Percentiles rank a stretch among this genome's conserved stretches.
These are phyloP conservation scores for Kalmusia sp. DNA, from an alignment of 2,329 filamentous ascomycete genomes.

Conservation along the genomic window DNA sequence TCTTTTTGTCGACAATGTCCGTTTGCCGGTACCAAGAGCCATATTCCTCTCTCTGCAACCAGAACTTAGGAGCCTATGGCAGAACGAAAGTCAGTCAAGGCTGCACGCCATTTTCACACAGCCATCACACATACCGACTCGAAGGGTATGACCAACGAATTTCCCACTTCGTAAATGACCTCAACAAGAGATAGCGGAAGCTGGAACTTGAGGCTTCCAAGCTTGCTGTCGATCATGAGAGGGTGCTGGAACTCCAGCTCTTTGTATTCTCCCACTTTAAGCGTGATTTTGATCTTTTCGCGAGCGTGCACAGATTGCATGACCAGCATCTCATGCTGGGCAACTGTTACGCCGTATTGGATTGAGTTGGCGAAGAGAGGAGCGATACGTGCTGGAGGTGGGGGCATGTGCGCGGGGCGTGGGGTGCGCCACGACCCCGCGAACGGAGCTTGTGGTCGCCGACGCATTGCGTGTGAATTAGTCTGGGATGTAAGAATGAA, in stretches of 20 bases:
- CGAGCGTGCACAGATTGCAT: conserved; percentile 57
- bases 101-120: conserved; percentile 25
- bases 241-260: conserved; percentile 56
- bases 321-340: conserved; percentile 63
- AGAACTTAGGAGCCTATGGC: conserved; percentile 1
- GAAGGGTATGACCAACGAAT: conserved; percentile 43
- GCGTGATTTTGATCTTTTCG: conserved; percentile 40
- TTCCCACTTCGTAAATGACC: conserved; percentile 43
- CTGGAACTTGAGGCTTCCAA: conserved; percentile 49
- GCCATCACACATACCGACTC: conserved; percentile 21
- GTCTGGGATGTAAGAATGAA: no score
- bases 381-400: conserved; percentile 30
- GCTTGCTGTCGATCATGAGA: conserved; percentile 25
- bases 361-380: conserved; percentile 52
- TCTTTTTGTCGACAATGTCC: conserved; percentile 60
- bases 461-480: neutral
- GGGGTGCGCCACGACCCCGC: conserved; percentile 21
- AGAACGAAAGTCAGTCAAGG: conserved; percentile 48
- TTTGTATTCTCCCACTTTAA: conserved; percentile 52
- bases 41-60: conserved; percentile 46
- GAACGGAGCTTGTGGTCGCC: neutral
- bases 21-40: conserved; percentile 70
- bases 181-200: conserved; percentile 55
- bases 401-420: conserved; percentile 32
- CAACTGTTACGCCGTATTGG: conserved; percentile 68